Base-by-base conservation (phyloP, 768 basidiomycete species). In the Floccularia luteovirens region DNA sequence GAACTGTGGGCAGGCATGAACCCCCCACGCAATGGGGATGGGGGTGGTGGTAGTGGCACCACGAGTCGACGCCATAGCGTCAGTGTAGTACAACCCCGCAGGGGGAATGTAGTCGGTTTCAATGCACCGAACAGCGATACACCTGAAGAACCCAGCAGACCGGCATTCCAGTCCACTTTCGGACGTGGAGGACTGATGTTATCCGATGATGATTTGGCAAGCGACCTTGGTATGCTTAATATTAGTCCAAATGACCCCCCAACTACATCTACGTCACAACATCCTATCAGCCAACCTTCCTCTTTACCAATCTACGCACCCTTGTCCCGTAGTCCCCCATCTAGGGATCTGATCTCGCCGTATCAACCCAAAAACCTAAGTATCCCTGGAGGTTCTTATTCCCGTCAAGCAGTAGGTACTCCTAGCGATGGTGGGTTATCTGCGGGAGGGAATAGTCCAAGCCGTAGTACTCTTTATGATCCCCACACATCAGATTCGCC, bases 41-140 rank as follows among this genome's bases (percentile, higher is more conserved):
- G 75, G 4, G 67, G 67, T 24, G 67, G 67, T 12, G 81, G 79
- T 0, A 90, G 87, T 49, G 89, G 87, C 2, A 83, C 86, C 3
- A 88, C 89, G 5, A 89, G 85, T 48, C 64, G 89, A 25, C 66
- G 89, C 14, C 88, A 90, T 47, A 88, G 84, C 43, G 87, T 90
- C 48, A 84, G 81, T 45, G 76, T 89, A 50, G 84, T 89, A 10
- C 88, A 86, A 54, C 83, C 85, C 0, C 69, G 82, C 3, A 61
- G 82, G 35, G 66, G 77, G 3, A 75, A 74, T 40, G 64, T 82
- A 36, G 74, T 82, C 11, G 84, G 83, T 2, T 87, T 87, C 59
- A 78, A 73, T 45, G 78, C 71, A 1, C 74, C 79, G 0, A 74
- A 69, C 1, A 56, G 48, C 13, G 73, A 75, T 35, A 54, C 45